A percentile compares a stretch with the other conserved stretches of the same genome.
Conservation (phyloP, 257 asterid genomes). For the Ehretia macrophylla region DNA sequence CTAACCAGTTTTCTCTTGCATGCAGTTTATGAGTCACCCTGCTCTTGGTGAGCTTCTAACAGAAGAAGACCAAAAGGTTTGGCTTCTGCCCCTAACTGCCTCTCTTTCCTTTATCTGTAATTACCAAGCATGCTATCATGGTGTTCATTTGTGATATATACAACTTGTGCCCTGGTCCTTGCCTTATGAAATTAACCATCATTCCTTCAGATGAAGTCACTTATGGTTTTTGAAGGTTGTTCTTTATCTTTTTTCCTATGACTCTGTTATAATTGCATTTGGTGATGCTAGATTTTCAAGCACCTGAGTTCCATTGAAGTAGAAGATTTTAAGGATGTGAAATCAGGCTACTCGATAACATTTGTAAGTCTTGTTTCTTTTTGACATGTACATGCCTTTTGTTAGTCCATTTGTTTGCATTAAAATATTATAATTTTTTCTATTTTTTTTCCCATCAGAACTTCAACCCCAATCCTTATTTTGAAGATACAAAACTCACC, state of each 20-base stretch:
- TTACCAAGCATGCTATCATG: too few species aligned
- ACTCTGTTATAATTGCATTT: not conserved
- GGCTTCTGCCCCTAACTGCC: conserved; percentile 1
- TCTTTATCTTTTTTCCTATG: too few species aligned
- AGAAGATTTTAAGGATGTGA: conserved; percentile 86
- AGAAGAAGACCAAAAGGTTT: conserved; percentile 92
- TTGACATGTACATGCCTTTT: not conserved
- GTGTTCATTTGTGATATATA: too few species aligned
- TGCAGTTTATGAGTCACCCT: conserved; percentile 93
- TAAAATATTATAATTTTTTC: too few species aligned
- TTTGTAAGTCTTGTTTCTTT: conserved; percentile 55
- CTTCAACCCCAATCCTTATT: conserved; percentile 78
- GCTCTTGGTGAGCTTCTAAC: conserved; percentile 80
- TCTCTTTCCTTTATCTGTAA: not conserved
- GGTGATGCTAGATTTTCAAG: conserved; percentile 65
- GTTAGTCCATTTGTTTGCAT: not conserved
- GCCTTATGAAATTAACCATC: too few species aligned
- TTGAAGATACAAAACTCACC: conserved; percentile 73
- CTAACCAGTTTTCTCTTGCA: conserved; percentile 4
- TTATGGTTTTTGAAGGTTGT: too few species aligned
- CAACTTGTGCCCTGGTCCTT: too few species aligned
- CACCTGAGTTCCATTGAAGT: conserved; percentile 74
- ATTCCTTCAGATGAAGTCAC: too few species aligned
- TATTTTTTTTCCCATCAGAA: conserved; percentile 35
- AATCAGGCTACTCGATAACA: conserved; percentile 81